These are phyloP conservation scores for Closterium sp. DNA, from an alignment of 139 green algal species.

Conservation along the genomic window DNA sequence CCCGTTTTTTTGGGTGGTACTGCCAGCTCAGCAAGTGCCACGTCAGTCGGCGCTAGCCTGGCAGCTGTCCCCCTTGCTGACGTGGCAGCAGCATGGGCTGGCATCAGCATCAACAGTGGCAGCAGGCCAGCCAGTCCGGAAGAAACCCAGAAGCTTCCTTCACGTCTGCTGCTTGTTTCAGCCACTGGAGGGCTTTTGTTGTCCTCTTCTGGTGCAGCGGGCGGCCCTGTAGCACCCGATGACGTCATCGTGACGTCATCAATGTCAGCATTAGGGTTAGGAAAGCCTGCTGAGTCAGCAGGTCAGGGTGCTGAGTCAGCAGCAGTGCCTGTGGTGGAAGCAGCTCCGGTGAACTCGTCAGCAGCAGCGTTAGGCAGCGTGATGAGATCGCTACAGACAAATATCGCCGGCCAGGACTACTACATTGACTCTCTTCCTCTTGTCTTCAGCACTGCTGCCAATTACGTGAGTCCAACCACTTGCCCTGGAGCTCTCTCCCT, in stretches of 20 bases:
- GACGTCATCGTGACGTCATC: neutral
- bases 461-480: neutral
- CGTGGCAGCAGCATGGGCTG: neutral
- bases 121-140: neutral
- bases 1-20: neutral
- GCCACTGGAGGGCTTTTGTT: neutral
- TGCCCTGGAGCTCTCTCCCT: neutral
- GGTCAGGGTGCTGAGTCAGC: no score
- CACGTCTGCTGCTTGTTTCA: neutral
- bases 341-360: neutral
- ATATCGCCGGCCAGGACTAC: neutral
- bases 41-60: neutral
- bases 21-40: neutral
- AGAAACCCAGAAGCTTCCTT: neutral
- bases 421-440: neutral
- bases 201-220: neutral
- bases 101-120: neutral
- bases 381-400: neutral
- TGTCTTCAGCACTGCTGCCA: neutral
- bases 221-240: neutral
- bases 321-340: neutral
- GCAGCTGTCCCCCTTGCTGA: neutral
- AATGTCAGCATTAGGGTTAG: neutral
- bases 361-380: neutral
- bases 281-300: neutral